Evolutionary conservation across 805 yeast genomes (phyloP).

Genomic region (Suhomyces prunicola): DNA sequence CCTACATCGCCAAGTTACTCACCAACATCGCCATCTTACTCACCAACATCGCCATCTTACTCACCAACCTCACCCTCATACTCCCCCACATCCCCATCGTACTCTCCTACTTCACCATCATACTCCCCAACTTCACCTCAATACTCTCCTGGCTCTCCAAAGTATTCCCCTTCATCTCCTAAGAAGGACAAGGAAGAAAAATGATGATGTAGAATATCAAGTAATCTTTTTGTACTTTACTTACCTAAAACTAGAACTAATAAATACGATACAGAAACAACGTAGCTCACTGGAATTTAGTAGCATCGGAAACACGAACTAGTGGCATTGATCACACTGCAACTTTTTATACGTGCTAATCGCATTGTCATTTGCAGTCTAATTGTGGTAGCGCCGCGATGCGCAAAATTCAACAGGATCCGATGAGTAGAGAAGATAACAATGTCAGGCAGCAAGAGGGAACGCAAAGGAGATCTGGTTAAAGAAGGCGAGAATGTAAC

Average conservation of each 20-base stretch:
- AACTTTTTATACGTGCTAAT: too few relatives aligned
- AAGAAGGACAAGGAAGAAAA: conserved; percentile 19
- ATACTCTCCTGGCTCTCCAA: conserved; percentile 47
- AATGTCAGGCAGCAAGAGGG: background rate
- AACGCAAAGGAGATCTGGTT: background rate
- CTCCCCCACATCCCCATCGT: conserved; percentile 42
- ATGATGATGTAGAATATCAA: background rate
- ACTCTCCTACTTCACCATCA: conserved; percentile 56
- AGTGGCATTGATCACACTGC: too few relatives aligned
- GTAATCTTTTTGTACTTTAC: background rate
- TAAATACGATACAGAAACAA: background rate
- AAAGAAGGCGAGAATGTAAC: background rate
- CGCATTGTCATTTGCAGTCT: background rate
- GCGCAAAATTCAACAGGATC: background rate
- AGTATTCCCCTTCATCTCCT: conserved; percentile 45
- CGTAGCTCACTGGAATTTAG: background rate
- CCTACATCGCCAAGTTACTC: conserved; percentile 27
- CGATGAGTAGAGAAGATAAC: background rate
- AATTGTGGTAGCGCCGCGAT: conserved; percentile 1
- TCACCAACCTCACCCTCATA: conserved; percentile 22
- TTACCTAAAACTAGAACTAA: background rate
- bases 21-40: conserved; percentile 23
- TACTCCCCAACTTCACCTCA: conserved; percentile 48
- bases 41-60: conserved; percentile 24
- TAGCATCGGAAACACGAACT: too few relatives aligned